These are phyloP conservation scores for Acer campestre DNA, from an alignment of 345 rosid species.

Conservation along the genomic window DNA sequence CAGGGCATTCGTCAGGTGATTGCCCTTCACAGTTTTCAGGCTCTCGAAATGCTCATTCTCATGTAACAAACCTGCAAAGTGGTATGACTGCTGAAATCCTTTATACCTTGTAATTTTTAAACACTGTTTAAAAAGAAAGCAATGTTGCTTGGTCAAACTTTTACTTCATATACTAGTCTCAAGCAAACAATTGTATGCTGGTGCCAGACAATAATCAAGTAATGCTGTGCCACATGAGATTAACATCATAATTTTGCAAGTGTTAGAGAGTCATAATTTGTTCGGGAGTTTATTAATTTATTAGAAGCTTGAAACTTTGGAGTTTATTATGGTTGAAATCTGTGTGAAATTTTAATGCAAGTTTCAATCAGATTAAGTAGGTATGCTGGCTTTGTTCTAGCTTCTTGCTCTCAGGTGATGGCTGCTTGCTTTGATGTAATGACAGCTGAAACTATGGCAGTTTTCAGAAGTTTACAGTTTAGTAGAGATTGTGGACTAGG, in stretches of 20 bases:
- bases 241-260: not conserved
- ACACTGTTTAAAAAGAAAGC: not conserved
- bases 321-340: not conserved
- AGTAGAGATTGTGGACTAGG: too few species aligned
- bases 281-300: not conserved
- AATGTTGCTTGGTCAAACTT: not conserved
- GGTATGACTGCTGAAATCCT: conserved; percentile 40
- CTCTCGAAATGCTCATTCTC: conserved; percentile 46
- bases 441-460: too few species aligned
- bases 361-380: conserved; percentile 1
- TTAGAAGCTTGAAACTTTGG: not conserved
- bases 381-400: too few species aligned
- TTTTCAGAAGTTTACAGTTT: too few species aligned
- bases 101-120: not conserved
- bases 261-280: not conserved
- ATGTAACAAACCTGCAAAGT: conserved; percentile 41
- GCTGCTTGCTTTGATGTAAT: too few species aligned
- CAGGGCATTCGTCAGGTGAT: conserved; percentile 70
- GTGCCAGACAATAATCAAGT: not conserved
- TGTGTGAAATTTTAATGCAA: not conserved
- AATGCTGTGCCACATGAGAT: not conserved
- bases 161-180: not conserved
- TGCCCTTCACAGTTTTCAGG: conserved; percentile 68
- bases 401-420: too few species aligned
- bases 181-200: not conserved